Base-by-base conservation (phyloP, 257 asterid genomes). In the Solanum virginianum region DNA sequence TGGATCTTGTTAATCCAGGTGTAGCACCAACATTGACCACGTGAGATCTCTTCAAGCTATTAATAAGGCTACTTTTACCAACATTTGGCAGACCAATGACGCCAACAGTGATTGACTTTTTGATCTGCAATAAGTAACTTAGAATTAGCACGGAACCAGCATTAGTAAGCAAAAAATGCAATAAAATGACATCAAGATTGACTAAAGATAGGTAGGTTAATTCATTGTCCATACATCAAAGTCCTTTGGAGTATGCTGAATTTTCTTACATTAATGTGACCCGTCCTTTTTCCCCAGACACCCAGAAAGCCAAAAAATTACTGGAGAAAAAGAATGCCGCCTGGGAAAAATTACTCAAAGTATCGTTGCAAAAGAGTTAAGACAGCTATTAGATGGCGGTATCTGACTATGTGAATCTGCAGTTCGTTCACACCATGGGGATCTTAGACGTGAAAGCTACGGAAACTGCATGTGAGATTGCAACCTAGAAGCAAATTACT, bases 11-110 rank as follows among this genome's bases (percentile, higher is more conserved):
- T 89, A 96, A 87, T 74, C 99, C 98, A 62, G 98, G 99, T 71
- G 99, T 95, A 55, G 98, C 93, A 59, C 98, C 99, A 89, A 90
- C 99, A 84, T 93, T 95, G 89, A 90, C 98, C 26, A 93, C 98
- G 56, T 93, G 96, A n/a, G 96, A 94, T 85, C 98, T 90, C 91
- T 94, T 97, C 92, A 95, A 90, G 83, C 98, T 95, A 86, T 97
- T 95, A 41, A 97, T 95, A 87, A 97, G 87, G 88, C 99, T 95
- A 90, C 99, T 97, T 91, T 96, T 97, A 22, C 99, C 98, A 71
- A 95, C 99, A 92, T 97, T 97, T n/a, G 99, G 98, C 56, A 97
- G 92, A 39, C 98, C 98, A 84, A 97, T 95, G 72, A 97, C 87
- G 53, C 98, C 99, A 22, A 97, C 99, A 5, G 99, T 94, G 81